Evolutionary conservation across 2,329 filamentous ascomycete species (phyloP).

Genomic region (Ascochyta rabiei): DNA sequence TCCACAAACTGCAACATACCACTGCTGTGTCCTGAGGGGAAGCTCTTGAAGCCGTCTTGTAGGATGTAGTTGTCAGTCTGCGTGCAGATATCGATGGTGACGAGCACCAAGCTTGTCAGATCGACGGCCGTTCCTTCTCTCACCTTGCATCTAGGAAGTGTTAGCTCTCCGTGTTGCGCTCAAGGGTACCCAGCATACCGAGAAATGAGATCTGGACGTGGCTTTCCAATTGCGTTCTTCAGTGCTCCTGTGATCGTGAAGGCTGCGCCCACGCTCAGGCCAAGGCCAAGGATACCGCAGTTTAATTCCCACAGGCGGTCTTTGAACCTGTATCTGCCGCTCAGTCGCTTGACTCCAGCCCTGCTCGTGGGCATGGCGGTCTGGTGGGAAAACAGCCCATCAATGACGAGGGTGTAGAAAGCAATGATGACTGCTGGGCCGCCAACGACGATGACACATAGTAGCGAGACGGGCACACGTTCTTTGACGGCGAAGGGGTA

Average conservation of each 20-base stretch:
- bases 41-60: conserved; percentile 65
- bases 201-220: conserved; percentile 64
- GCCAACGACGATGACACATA: conserved; percentile 57
- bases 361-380: conserved; percentile 35
- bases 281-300: conserved; percentile 63
- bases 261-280: conserved; percentile 59
- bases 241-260: conserved; percentile 64
- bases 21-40: conserved; percentile 63
- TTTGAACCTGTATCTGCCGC: conserved; percentile 58
- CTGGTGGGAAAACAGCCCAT: conserved; percentile 63
- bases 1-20: conserved; percentile 44
- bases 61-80: conserved; percentile 57
- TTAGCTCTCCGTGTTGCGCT: conserved; percentile 3
- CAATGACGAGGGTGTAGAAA: conserved; percentile 63
- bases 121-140: conserved; percentile 13
- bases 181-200: conserved; percentile 47
- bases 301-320: conserved; percentile 68
- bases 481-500: conserved; percentile 64
- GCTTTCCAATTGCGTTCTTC: conserved; percentile 66
- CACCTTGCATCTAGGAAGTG: conserved; percentile 28
- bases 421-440: conserved; percentile 59
- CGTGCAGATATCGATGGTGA: conserved; percentile 55
- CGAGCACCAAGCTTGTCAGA: conserved; percentile 11
- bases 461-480: conserved; percentile 58
- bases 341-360: conserved; percentile 42